Percentiles rank a stretch among this genome's conserved stretches.
phyloP scores from a whole-genome alignment of 2,329 filamentous ascomycete genomes.

The Saccharata proteae region DNA sequence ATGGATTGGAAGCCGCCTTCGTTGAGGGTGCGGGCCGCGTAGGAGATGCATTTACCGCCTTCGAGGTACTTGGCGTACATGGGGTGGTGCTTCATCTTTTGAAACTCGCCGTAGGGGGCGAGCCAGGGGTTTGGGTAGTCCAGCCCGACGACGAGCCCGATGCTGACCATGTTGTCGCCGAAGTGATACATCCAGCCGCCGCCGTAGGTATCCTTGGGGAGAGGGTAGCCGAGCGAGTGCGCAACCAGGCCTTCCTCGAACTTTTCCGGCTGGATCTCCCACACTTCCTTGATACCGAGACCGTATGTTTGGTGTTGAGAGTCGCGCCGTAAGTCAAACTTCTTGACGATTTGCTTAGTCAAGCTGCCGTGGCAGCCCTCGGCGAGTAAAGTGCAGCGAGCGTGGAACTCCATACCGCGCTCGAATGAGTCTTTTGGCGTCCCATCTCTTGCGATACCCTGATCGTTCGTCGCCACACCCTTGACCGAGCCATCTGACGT shows the following conservation, averaged over 20 bases:
- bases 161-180: slow-evolving; percentile 86
- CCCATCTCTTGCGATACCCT: slow-evolving; percentile 71
- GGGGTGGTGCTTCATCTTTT: slow-evolving; percentile 98
- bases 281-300: slow-evolving; percentile 89
- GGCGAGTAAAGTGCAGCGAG: slow-evolving; percentile 76
- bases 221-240: slow-evolving; percentile 86
- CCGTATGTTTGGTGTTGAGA: slow-evolving; percentile 93
- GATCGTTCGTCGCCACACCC: slow-evolving; percentile 91
- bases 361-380: slow-evolving; percentile 95
- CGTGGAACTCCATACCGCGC: slow-evolving; percentile 97
- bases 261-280: slow-evolving; percentile 89
- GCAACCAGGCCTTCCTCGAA: slow-evolving; percentile 76
- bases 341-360: slow-evolving; percentile 88
- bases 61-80: slow-evolving; percentile 77
- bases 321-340: slow-evolving; percentile 79
- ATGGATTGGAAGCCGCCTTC: slow-evolving; percentile 98
- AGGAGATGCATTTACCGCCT: slow-evolving; percentile 94
- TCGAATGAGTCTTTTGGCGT: slow-evolving; percentile 85
- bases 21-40: slow-evolving; percentile 79
- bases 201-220: slow-evolving; percentile 81
- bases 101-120: slow-evolving; percentile 90
- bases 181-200: slow-evolving; percentile 99
- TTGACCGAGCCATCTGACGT: slow-evolving; percentile 74
- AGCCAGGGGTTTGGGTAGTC: slow-evolving; percentile 97
- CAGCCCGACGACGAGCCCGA: slow-evolving; percentile 83